Evolutionary conservation across 1,139 yeast genomes (phyloP).

Genomic region (Nadsonia commutata): DNA sequence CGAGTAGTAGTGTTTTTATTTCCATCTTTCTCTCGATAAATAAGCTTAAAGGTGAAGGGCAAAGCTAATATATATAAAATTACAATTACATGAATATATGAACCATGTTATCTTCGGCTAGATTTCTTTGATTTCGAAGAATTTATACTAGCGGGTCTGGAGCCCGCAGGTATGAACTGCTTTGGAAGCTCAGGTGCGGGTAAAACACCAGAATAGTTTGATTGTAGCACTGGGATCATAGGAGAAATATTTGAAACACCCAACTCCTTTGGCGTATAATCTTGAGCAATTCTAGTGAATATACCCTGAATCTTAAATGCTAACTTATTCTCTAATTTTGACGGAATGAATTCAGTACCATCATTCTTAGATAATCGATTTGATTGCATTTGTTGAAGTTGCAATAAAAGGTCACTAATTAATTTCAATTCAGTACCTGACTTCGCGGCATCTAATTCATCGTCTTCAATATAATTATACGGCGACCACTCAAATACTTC

Average conservation of each 20-base stretch:
- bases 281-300: conserved; percentile 30
- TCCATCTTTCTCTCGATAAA: neutral
- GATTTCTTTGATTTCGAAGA: conserved; percentile 2
- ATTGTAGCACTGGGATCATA: conserved; percentile 51
- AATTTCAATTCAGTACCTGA: conserved; percentile 36
- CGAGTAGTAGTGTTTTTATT: neutral
- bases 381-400: conserved; percentile 51
- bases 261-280: conserved; percentile 16
- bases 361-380: conserved; percentile 31
- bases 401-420: conserved; percentile 40
- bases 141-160: conserved; percentile 2
- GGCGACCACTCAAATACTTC: conserved; percentile 43
- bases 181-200: conserved; percentile 38
- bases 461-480: conserved; percentile 34
- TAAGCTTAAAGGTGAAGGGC: neutral
- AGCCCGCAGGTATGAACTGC: conserved; percentile 5
- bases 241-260: conserved; percentile 15
- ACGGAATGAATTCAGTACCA: conserved; percentile 14
- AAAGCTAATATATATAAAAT: neutral
- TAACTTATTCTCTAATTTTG: conserved; percentile 30
- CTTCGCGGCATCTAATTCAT: conserved; percentile 32
- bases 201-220: conserved; percentile 64
- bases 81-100: neutral
- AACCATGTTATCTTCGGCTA: neutral
- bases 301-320: conserved; percentile 38